Base-by-base conservation (phyloP, 306 rosid genomes). In the Hylodesmum podocarpum region DNA sequence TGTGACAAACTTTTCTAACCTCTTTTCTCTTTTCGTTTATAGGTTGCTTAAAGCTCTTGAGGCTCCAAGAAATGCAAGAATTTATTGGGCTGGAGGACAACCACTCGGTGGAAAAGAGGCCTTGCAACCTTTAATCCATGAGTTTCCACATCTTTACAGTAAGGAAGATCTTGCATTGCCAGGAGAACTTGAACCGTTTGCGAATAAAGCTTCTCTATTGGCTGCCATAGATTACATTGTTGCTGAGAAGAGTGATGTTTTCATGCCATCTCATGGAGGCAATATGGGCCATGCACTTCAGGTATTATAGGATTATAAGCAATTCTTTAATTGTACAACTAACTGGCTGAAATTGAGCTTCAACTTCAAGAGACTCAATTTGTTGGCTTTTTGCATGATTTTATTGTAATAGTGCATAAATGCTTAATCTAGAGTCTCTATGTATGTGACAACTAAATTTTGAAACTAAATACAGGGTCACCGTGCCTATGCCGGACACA, bases 231-330 rank as follows among this genome's bases (percentile, higher is more conserved):
- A 95, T 77, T 92, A 88, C 74, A 87, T 95, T 34, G 97, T 95
- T 53, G 89, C 91, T 0, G 90, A 95, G 83, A 87, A 84, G 53
- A 95, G 99, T 29, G 93, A 95, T 59, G 93, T 95, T 68, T 95
- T 95, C 96, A 89, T 95, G 97, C 97, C 97, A 36, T 92, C 97
- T 69, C 99, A 95, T 82, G 99, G 97, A 47, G 99, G 99, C 66
- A 95, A 95, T 71, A 95, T 95, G 99, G 97, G 97, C 47, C 99
- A 92, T 78, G 99, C 97, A 14, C 47, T 95, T 63, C 98, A 94
- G 97, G 98, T 94, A 87, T 66, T 21, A 85, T 64, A 31, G 1
- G 71, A 65, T 65, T 5, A 25, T 51, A 46, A 7, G 19, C 2
- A 47, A 73, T 33, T 64, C 12, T 67, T 16, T 49, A 16, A 34